Evolutionary conservation across 2,329 filamentous ascomycete species (phyloP).

Genomic region (Aspergillus luchuensis): DNA sequence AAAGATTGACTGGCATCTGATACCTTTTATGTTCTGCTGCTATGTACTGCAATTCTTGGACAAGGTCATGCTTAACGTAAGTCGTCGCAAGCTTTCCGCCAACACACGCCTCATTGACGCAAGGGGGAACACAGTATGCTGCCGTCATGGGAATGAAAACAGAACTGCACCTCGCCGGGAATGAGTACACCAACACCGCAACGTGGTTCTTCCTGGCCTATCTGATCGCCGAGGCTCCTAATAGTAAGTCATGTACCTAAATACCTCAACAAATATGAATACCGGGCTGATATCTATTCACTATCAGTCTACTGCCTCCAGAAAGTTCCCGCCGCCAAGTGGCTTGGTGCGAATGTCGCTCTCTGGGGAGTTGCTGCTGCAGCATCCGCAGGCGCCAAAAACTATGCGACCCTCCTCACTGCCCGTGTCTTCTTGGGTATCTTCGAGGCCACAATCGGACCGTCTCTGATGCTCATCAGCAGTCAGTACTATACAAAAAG

Average conservation of each 20-base stretch:
- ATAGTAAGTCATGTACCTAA: slow-evolving; percentile 43
- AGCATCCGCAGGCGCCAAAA: slow-evolving; percentile 54
- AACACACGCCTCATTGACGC: not conserved
- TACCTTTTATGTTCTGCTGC: slow-evolving; percentile 37
- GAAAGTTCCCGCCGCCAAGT: slow-evolving; percentile 39
- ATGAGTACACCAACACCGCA: slow-evolving; percentile 63
- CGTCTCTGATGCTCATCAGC: slow-evolving; percentile 62
- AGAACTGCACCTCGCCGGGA: slow-evolving; percentile 56
- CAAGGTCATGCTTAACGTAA: slow-evolving; percentile 36
- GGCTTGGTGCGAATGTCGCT: slow-evolving; percentile 60
- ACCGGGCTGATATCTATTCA: slow-evolving; percentile 23
- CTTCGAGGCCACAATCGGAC: slow-evolving; percentile 62
- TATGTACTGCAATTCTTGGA: slow-evolving; percentile 39
- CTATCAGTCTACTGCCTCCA: slow-evolving; percentile 24
- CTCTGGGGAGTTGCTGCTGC: slow-evolving; percentile 50
- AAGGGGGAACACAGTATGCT: slow-evolving; percentile 48
- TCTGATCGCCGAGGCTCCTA: slow-evolving; percentile 60
- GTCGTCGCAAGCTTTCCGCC: slow-evolving; percentile 4
- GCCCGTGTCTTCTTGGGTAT: slow-evolving; percentile 62
- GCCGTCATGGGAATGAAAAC: slow-evolving; percentile 63
- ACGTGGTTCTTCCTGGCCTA: slow-evolving; percentile 64
- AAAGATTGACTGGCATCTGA: slow-evolving; percentile 35
- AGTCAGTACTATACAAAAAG: slow-evolving; percentile 61
- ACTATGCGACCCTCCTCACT: slow-evolving; percentile 57
- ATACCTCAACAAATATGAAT: not conserved